Conservation (phyloP, 768 basidiomycete genomes). For the Lactarius evosmus region DNA sequence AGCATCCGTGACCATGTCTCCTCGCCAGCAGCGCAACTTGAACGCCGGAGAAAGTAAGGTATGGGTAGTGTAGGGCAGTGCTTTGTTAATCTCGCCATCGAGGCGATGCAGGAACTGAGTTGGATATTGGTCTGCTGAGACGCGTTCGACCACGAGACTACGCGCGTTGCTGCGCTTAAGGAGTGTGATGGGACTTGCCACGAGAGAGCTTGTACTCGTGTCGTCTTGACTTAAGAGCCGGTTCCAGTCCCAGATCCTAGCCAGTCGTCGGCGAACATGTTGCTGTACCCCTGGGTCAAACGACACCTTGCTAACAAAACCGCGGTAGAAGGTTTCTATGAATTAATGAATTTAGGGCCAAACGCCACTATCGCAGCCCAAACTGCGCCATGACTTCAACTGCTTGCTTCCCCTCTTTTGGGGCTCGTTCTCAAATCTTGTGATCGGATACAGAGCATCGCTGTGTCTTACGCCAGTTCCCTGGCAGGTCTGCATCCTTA, state of each 20-base stretch:
- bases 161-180: background rate
- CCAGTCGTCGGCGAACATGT: background rate
- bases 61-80: background rate
- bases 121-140: background rate
- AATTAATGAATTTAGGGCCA: background rate
- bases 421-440: constrained; percentile 40
- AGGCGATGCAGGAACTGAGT: background rate
- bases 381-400: background rate
- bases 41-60: background rate
- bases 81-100: background rate
- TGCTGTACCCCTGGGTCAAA: background rate
- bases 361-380: background rate
- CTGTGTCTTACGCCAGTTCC: constrained; percentile 57
- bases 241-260: background rate
- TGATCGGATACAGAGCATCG: constrained; percentile 60
- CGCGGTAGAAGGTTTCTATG: background rate
- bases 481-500: constrained; percentile 34
- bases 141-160: background rate
- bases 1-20: background rate
- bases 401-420: background rate
- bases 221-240: background rate
- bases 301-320: background rate
- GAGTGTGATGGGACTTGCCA: background rate
- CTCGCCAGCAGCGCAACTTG: background rate
- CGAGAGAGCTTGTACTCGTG: no score